Percentiles rank a stretch among this genome's conserved stretches.
These are phyloP conservation scores for Pinguiococcus pyrenoidosus DNA, from an alignment of 108 stramenopile genomes.

Conservation along the genomic window DNA sequence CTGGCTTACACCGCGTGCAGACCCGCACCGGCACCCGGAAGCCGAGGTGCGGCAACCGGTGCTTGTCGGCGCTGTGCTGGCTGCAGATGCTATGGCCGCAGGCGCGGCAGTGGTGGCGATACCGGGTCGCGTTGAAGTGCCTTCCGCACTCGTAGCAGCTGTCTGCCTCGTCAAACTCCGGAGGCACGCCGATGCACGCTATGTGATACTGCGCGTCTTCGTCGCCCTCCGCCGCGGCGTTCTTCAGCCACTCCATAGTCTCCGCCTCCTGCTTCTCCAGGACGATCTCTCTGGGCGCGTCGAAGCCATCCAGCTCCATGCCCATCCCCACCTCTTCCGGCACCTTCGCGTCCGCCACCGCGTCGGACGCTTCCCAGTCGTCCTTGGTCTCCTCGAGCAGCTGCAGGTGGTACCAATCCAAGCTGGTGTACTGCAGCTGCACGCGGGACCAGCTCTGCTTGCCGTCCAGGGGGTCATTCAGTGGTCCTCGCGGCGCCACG, in stretches of 20 bases:
- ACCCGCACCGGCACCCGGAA: slow-evolving; percentile 66
- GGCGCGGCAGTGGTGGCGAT: slow-evolving; percentile 76
- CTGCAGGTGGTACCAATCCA: too few relatives aligned
- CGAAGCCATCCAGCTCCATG: too few relatives aligned
- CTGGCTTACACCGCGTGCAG: slow-evolving; percentile 55
- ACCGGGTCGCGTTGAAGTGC: slow-evolving; percentile 61
- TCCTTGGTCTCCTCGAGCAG: too few relatives aligned
- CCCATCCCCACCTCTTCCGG: too few relatives aligned
- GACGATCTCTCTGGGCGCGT: too few relatives aligned
- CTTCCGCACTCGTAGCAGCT: slow-evolving; percentile 37
- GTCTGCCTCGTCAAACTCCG: background rate
- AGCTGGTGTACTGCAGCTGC: too few relatives aligned
- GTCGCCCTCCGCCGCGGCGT: slow-evolving; percentile 7
- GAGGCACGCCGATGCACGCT: background rate
- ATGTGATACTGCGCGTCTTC: slow-evolving; percentile 22
- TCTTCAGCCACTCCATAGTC: slow-evolving; percentile 22
- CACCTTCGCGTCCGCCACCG: too few relatives aligned
- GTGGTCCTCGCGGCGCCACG: too few relatives aligned
- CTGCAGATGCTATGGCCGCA: slow-evolving; percentile 69
- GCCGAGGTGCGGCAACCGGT: slow-evolving; percentile 62
- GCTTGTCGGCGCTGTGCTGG: slow-evolving; percentile 42
- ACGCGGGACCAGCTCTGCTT: too few relatives aligned
- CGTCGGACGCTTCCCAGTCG: too few relatives aligned
- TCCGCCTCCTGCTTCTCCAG: too few relatives aligned
- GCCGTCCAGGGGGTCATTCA: too few relatives aligned